A percentile compares a stretch with the other conserved stretches of the same genome.
These are phyloP conservation scores for Ceratobasidium sp. DNA, from an alignment of 1,284 basidiomycete genomes.

Conservation along the genomic window DNA sequence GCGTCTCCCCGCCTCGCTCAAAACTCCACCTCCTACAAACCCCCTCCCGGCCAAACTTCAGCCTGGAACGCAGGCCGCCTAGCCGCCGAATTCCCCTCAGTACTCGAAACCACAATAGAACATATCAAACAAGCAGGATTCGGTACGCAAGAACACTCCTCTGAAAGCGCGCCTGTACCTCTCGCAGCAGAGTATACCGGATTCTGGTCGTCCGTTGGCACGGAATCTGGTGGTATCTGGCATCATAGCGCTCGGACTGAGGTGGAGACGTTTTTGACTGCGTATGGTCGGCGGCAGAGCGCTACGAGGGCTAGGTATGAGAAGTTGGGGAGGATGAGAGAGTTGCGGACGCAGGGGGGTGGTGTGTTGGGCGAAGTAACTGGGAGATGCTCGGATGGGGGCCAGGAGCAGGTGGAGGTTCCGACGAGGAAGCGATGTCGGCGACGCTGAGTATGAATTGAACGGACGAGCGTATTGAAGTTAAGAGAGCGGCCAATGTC, in stretches of 20 bases:
- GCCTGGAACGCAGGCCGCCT: constrained; percentile 20
- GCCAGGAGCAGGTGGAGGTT: too few relatives aligned
- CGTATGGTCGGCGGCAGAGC: background rate
- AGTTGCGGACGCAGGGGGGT: background rate
- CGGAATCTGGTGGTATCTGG: background rate
- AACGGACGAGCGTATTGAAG: too few relatives aligned
- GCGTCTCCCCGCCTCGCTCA: background rate
- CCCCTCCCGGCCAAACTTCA: background rate
- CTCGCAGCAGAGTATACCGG: background rate
- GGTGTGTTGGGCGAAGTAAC: too few relatives aligned
- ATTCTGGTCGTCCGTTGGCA: constrained; percentile 12
- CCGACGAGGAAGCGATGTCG: too few relatives aligned
- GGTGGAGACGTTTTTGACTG: constrained; percentile 10
- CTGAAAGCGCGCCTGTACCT: background rate
- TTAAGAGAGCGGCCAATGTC: too few relatives aligned
- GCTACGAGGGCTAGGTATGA: background rate
- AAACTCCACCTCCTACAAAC: background rate
- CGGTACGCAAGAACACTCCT: background rate
- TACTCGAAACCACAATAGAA: background rate
- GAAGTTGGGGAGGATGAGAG: background rate
- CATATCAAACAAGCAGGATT: background rate
- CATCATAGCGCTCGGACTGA: constrained; percentile 15
- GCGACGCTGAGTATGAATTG: too few relatives aligned
- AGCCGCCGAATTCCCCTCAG: constrained; percentile 19
- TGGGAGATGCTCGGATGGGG: too few relatives aligned